Evolutionary conservation across 192 early-diverging fungal species (phyloP).

Genomic region (Thamnidium elegans): DNA sequence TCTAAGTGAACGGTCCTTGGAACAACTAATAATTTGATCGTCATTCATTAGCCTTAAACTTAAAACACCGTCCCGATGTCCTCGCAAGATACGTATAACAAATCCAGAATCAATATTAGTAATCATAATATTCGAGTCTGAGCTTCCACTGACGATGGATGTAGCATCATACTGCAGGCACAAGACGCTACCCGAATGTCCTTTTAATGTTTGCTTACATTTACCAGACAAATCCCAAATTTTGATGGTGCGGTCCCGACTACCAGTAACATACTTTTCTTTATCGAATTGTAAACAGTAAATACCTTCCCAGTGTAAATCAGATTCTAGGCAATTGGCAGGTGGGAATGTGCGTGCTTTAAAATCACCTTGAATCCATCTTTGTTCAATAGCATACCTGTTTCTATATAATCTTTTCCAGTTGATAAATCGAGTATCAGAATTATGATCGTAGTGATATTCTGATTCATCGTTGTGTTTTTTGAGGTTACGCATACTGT

Average conservation of each 20-base stretch:
- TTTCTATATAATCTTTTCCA: constrained; percentile 76
- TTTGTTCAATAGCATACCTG: constrained; percentile 56
- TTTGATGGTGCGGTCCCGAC: constrained; percentile 76
- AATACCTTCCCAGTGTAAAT: constrained; percentile 83
- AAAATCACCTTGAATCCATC: constrained; percentile 71
- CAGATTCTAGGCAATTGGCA: background rate
- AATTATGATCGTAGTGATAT: constrained; percentile 38
- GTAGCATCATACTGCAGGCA: constrained; percentile 79
- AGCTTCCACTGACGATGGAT: constrained; percentile 67
- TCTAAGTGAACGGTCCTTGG: constrained; percentile 77
- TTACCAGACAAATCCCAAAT: constrained; percentile 69
- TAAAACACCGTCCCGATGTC: constrained; percentile 67
- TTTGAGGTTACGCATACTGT: background rate
- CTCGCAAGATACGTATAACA: constrained; percentile 39
- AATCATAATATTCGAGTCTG: constrained; percentile 63
- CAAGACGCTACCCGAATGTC: constrained; percentile 78
- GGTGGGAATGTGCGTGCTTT: constrained; percentile 54
- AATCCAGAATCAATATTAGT: constrained; percentile 67
- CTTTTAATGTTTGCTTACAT: constrained; percentile 58
- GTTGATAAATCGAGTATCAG: constrained; percentile 50
- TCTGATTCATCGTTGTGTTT: constrained; percentile 25
- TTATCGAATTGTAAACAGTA: constrained; percentile 91
- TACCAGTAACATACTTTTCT: constrained; percentile 75
- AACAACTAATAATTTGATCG: constrained; percentile 72
- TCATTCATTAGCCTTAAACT: constrained; percentile 74